Evolutionary conservation across 768 basidiomycete species (phyloP).

Genomic region (Amanita muscaria): DNA sequence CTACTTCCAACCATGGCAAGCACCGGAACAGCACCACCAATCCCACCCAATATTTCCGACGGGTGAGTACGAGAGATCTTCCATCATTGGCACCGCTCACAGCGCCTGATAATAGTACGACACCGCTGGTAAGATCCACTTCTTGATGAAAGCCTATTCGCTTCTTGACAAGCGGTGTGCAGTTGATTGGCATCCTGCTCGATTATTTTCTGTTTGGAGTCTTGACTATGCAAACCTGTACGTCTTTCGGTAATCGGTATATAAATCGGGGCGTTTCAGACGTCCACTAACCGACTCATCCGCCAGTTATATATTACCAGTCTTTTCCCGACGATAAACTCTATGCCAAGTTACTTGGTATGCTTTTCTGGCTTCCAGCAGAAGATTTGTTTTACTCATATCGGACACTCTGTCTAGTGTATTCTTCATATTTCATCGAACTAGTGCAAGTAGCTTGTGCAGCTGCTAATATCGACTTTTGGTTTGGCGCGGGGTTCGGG

Average conservation of each 20-base stretch:
- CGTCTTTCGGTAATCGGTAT: not conserved
- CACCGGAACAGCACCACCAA: too few relatives aligned
- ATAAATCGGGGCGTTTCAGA: too few relatives aligned
- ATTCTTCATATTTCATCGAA: constrained; percentile 17
- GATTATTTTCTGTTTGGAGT: constrained; percentile 20
- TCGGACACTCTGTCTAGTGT: constrained; percentile 13
- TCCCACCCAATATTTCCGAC: too few relatives aligned
- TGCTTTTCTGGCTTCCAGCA: not conserved
- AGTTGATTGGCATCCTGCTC: constrained; percentile 14
- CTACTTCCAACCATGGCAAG: too few relatives aligned
- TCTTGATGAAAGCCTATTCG: not conserved
- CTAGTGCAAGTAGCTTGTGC: constrained; percentile 16
- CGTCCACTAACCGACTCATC: not conserved
- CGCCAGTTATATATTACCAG: constrained; percentile 14
- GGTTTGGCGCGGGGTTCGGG: constrained; percentile 22
- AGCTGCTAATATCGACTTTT: constrained; percentile 19
- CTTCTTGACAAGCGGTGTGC: too few relatives aligned
- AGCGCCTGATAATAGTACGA: too few relatives aligned
- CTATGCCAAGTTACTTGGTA: constrained; percentile 15
- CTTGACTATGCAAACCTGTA: constrained; percentile 21
- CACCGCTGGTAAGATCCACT: too few relatives aligned
- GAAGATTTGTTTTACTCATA: too few relatives aligned
- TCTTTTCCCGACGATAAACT: constrained; percentile 16
- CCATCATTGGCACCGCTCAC: too few relatives aligned
- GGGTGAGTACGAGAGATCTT: too few relatives aligned